These are phyloP conservation scores for Backusella luteola DNA, from an alignment of 192 early-diverging fungal species.

Conservation along the genomic window DNA sequence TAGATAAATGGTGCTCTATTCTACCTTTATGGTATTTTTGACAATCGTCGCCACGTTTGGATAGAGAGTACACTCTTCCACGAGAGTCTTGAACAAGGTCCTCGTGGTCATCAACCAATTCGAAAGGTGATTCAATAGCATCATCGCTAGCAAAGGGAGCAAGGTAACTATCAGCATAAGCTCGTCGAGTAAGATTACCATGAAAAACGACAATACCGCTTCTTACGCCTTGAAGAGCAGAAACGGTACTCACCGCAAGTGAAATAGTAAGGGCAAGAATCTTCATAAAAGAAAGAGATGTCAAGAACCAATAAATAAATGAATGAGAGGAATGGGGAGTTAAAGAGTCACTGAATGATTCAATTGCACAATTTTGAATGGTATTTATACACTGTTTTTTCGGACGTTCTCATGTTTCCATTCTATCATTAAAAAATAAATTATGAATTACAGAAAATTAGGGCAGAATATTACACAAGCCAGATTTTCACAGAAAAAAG, in stretches of 20 bases:
- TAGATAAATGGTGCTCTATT: not conserved
- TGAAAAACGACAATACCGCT: not conserved
- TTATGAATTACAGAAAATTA: not conserved
- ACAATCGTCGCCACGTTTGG: conserved; percentile 23
- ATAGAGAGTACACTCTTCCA: not conserved
- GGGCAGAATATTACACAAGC: not conserved
- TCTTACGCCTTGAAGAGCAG: not conserved
- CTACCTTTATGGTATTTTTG: conserved; percentile 25
- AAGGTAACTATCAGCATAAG: conserved; percentile 13
- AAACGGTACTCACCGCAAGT: not conserved
- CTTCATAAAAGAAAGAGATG: not conserved
- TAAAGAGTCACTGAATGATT: not conserved
- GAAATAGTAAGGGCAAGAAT: conserved; percentile 6
- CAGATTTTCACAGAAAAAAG: not conserved
- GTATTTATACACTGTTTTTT: not conserved
- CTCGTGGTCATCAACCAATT: conserved; percentile 22
- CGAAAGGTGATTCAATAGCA: conserved; percentile 6
- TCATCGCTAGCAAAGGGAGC: conserved; percentile 19
- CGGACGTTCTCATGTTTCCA: not conserved
- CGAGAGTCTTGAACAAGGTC: not conserved
- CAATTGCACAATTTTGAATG: not conserved
- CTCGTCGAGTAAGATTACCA: not conserved
- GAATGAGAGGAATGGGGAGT: not conserved
- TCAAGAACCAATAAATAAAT: not conserved
- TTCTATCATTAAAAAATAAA: not conserved